Evolutionary conservation across 208 protist species (phyloP), one percentile per base, ranked within the genome.

Genomic region (Wallacemonas rigidus): DNA sequence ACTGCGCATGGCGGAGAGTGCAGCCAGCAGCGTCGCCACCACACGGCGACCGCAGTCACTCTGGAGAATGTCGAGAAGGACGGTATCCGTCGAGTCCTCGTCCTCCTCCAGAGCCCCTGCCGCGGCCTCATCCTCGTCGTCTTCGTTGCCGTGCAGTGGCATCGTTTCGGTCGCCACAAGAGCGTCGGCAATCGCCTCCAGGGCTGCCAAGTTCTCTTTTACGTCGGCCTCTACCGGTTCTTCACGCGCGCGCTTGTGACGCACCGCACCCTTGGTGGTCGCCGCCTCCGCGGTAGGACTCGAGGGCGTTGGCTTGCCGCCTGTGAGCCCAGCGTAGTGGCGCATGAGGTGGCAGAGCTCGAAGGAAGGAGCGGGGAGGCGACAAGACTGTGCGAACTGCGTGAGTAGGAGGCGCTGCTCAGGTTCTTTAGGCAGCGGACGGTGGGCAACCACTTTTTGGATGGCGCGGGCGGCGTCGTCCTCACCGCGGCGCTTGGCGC

Each of bases 371-470:
- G 75, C 79, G 6, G 84, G 80, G 6, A 96, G 87, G 8, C 91
- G 87, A 68, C 86, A 91, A 11, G 89, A 86, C 75, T 96, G 86
- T 9, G 85, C 62, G 62, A 96, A 94, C 75, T 93, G 92, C 9
- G 67, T 35, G 47, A 94, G 36, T 36, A 96, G 81, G 65, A 96
- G 83, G 43, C 62, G 38, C 53, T 74, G 71, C 48, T 94, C 82
- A 45, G 72, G 82, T 8, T 76, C 76, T 2, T 74, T 70, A 0
- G 89, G 81, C 12, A 86, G 74, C 14, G 75, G 67, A 36, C 83
- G 84, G 45, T 63, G 67, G 9, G 72, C 68, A 35, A 80, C 67
- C 2, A 89, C 88, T 38, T 81, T 81, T 57, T 89, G 78, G 45
- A 96, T 81, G 53, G 77, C 75, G 8, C 88, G 82, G 3, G 75